phyloP scores from a whole-genome alignment of 2,329 filamentous ascomycete genomes.

The Trichoderma arundinaceum region DNA sequence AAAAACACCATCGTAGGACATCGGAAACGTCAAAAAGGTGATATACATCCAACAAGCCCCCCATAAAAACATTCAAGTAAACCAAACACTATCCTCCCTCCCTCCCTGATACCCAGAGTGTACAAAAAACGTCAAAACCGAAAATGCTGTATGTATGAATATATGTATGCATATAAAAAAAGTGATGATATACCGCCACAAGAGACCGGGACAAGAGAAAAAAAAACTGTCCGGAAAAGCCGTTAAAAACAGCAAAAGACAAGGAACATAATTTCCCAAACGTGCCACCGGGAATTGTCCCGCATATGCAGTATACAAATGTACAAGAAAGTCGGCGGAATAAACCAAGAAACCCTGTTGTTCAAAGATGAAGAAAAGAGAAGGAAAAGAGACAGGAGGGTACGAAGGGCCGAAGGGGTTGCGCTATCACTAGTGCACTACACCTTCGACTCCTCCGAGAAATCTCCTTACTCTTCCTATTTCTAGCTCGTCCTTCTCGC shows the following conservation, averaged over 20 bases:
- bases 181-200: background rate
- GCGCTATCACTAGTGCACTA: slow-evolving; percentile 49
- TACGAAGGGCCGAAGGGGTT: background rate
- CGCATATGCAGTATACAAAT: slow-evolving; percentile 16
- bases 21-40: background rate
- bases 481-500: slow-evolving; percentile 78
- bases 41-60: slow-evolving; percentile 6
- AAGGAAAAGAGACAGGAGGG: background rate
- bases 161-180: background rate
- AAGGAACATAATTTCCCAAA: background rate
- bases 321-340: background rate
- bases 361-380: background rate
- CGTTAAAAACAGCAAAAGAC: background rate
- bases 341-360: background rate
- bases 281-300: background rate
- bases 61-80: background rate
- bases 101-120: background rate
- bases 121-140: background rate
- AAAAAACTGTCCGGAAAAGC: background rate
- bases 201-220: background rate
- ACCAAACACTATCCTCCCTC: background rate
- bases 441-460: slow-evolving; percentile 75
- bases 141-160: slow-evolving; percentile 7
- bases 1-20: background rate
- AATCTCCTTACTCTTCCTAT: slow-evolving; percentile 79